phyloP scores from a whole-genome alignment of 2,329 filamentous ascomycete genomes.

The Fusarium sp. region DNA sequence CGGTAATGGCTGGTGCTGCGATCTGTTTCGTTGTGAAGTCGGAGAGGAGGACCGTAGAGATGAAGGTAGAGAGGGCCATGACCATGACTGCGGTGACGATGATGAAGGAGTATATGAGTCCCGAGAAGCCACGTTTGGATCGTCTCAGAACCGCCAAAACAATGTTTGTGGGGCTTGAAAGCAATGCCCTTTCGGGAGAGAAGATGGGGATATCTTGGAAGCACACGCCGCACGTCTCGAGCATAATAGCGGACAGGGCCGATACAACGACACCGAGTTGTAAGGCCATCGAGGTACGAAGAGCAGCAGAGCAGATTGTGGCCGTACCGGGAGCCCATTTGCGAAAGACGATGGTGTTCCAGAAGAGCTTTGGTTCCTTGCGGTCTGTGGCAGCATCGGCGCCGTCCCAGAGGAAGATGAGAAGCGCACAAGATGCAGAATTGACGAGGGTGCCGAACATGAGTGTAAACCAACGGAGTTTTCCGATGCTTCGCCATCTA shows the following conservation, averaged over 20 bases:
- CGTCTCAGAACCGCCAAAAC: background rate
- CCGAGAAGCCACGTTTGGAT: background rate
- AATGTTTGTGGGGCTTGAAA: background rate
- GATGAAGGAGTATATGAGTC: background rate
- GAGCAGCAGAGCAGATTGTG: background rate
- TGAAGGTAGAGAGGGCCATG: background rate
- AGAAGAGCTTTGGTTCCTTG: background rate
- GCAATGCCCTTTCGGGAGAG: background rate
- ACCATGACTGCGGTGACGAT: background rate
- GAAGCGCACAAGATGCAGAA: background rate
- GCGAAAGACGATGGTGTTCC: background rate
- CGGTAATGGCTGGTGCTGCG: background rate
- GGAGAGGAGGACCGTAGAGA: background rate
- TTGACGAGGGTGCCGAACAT: constrained; percentile 2
- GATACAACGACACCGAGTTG: background rate
- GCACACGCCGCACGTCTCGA: background rate
- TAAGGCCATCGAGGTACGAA: background rate
- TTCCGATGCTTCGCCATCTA: background rate
- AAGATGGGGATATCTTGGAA: background rate
- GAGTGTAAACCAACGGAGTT: background rate
- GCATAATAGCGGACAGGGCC: background rate
- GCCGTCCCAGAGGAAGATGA: constrained; percentile 21
- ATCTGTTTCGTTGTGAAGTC: background rate
- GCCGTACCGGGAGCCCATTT: background rate
- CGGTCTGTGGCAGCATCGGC: background rate